These are phyloP conservation scores for Wickerhamomyces subpelliculosus DNA, from an alignment of 805 yeast species.

Conservation along the genomic window DNA sequence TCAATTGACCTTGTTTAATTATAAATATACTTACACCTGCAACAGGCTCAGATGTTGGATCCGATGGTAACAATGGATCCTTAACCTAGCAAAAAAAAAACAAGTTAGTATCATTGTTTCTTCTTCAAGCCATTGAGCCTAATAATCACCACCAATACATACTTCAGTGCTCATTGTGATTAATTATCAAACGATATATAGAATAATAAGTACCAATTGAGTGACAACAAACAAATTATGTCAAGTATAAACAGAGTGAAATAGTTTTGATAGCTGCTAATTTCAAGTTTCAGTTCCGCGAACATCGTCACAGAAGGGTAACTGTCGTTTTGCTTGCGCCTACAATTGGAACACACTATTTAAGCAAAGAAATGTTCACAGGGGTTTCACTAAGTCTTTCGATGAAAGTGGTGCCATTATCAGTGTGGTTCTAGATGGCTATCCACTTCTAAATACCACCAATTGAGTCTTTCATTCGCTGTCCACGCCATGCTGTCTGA, in stretches of 20 bases:
- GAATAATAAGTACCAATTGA: no score
- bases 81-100: neutral
- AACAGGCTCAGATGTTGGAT: conserved; percentile 10
- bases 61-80: neutral
- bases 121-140: neutral
- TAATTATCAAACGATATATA: no score
- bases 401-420: no score
- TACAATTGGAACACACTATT: neutral
- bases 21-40: conserved; percentile 10
- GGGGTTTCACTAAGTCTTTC: no score
- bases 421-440: no score
- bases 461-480: no score
- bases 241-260: no score
- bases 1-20: no score
- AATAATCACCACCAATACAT: neutral
- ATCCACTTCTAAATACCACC: no score
- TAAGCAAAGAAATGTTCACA: no score
- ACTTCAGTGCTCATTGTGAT: conserved; percentile 1
- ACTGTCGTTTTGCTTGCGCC: neutral
- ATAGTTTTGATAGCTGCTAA: neutral
- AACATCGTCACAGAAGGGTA: neutral
- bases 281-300: neutral
- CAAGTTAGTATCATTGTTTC: neutral
- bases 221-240: no score
- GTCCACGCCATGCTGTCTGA: no score